Conservation (phyloP, 2,329 filamentous ascomycete genomes). For the Trichoderma guizhouense region DNA sequence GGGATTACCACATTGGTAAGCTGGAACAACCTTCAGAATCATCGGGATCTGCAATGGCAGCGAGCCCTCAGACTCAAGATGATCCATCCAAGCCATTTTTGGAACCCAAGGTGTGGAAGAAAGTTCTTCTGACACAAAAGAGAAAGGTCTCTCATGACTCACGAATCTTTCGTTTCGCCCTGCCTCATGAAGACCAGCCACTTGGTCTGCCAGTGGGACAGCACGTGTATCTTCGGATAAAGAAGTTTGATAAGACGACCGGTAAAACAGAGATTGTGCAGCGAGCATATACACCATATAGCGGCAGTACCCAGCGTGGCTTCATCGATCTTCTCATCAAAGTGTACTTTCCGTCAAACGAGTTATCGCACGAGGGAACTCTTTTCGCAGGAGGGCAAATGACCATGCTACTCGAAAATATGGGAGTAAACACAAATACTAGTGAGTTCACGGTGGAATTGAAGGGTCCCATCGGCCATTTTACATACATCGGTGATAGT, state of each 20-base stretch:
- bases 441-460: not conserved
- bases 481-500: not conserved
- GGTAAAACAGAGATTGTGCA: not conserved
- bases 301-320: not conserved
- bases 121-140: not conserved
- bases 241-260: constrained; percentile 44
- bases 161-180: not conserved
- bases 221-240: not conserved
- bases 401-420: not conserved
- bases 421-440: not conserved
- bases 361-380: not conserved
- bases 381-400: not conserved
- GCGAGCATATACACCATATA: not conserved
- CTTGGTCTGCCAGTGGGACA: not conserved
- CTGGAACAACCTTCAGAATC: not conserved
- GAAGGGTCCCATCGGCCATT: not conserved
- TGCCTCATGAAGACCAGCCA: not conserved
- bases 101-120: not conserved
- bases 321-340: constrained; percentile 2
- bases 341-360: not conserved
- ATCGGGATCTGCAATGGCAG: not conserved
- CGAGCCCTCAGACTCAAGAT: not conserved
- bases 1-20: not conserved
- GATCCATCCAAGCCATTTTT: not conserved
- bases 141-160: not conserved